These are phyloP conservation scores for Nigrospora oryzae DNA, from an alignment of 2,329 filamentous ascomycete genomes.

Conservation along the genomic window DNA sequence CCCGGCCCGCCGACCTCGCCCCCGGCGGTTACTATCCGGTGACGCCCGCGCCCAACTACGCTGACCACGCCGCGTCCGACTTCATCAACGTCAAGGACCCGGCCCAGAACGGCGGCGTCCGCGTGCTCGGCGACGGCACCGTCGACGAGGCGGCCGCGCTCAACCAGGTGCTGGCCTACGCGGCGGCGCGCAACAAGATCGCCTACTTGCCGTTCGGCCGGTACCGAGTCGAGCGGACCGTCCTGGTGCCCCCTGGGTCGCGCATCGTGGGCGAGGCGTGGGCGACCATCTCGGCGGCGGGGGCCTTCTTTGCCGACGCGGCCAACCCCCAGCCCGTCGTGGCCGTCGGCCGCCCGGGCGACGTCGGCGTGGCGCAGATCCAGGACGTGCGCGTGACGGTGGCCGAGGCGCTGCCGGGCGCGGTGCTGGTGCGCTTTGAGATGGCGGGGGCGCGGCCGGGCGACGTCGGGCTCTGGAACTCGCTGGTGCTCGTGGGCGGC, in stretches of 20 bases:
- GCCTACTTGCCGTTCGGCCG: constrained; percentile 48
- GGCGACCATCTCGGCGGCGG: constrained; percentile 43
- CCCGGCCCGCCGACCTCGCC: constrained; percentile 24
- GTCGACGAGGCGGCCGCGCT: constrained; percentile 27
- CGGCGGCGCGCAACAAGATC: constrained; percentile 30
- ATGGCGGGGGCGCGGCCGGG: constrained; percentile 23
- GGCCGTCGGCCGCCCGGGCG: constrained; percentile 46
- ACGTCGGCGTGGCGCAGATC: constrained; percentile 53
- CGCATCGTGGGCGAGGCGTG: constrained; percentile 45
- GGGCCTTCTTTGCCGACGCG: constrained; percentile 39
- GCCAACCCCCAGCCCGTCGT: constrained; percentile 47
- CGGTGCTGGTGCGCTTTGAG: constrained; percentile 46
- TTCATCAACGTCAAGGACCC: constrained; percentile 34
- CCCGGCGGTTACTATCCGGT: constrained; percentile 27
- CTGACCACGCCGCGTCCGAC: constrained; percentile 19
- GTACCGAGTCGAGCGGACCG: constrained; percentile 42
- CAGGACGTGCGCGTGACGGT: constrained; percentile 59
- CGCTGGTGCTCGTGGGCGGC: constrained; percentile 26
- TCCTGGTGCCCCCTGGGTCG: constrained; percentile 38
- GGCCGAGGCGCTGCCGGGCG: constrained; percentile 48
- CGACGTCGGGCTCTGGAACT: constrained; percentile 24
- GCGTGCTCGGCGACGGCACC: constrained; percentile 27
- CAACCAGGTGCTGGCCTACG: constrained; percentile 26
- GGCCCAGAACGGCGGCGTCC: constrained; percentile 24
- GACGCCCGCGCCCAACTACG: constrained; percentile 29